Evolutionary conservation across 306 rosid species (phyloP).

Genomic region (Albizia julibrissin): DNA sequence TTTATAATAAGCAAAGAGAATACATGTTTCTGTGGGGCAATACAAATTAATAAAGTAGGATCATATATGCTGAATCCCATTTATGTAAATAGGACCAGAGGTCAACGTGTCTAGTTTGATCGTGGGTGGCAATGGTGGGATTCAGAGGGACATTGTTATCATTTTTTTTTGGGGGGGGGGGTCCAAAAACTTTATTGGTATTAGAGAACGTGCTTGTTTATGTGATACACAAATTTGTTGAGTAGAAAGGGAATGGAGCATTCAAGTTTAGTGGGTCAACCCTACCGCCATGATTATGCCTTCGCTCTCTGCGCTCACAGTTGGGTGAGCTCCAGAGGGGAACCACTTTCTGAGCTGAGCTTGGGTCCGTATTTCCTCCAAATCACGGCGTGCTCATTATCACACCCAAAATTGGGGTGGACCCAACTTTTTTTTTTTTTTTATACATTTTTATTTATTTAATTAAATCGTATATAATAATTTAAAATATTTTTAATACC

Average conservation of each 20-base stretch:
- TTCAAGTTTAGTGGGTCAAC: conserved; percentile 21
- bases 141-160: not conserved
- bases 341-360: not conserved
- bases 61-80: not conserved
- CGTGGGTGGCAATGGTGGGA: not conserved
- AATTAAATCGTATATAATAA: too few species aligned
- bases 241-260: not conserved
- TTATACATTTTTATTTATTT: too few species aligned
- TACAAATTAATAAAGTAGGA: conserved; percentile 7
- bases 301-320: not conserved
- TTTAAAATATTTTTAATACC: too few species aligned
- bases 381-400: too few species aligned
- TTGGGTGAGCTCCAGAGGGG: not conserved
- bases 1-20: conserved; percentile 22
- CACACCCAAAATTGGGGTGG: too few species aligned
- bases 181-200: not conserved
- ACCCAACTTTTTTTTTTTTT: too few species aligned
- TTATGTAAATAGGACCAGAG: not conserved
- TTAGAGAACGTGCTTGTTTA: not conserved
- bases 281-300: conserved; percentile 1
- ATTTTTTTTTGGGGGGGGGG: not conserved
- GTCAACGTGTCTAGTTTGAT: conserved; percentile 17
- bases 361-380: too few species aligned
- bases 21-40: conserved; percentile 38
- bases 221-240: not conserved